These are phyloP conservation scores for Wickerhamomyces xylosicus DNA, from an alignment of 805 yeast genomes.

Conservation along the genomic window DNA sequence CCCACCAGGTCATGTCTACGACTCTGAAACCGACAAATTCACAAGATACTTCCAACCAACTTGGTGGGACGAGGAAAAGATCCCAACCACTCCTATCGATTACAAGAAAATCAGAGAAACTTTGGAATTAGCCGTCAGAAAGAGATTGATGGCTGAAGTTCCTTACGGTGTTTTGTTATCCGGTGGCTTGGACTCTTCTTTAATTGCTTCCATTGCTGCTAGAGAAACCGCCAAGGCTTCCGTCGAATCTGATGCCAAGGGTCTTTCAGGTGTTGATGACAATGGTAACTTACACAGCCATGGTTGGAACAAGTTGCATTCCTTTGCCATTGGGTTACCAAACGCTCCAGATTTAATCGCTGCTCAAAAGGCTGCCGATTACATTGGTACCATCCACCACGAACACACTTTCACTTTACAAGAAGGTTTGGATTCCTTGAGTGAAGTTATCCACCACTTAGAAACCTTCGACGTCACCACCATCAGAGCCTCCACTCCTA, in stretches of 20 bases:
- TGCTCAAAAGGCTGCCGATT: constrained; percentile 93
- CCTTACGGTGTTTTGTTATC: constrained; percentile 96
- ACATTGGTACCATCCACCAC: constrained; percentile 93
- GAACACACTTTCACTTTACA: constrained; percentile 95
- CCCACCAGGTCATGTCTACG: constrained; percentile 98
- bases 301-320: constrained; percentile 79
- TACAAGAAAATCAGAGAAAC: constrained; percentile 61
- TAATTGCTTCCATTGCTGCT: constrained; percentile 95
- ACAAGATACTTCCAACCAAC: constrained; percentile 85
- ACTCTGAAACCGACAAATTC: constrained; percentile 76
- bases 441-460: constrained; percentile 89
- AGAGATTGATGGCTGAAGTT: constrained; percentile 99
- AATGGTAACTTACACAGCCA: constrained; percentile 71
- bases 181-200: constrained; percentile 95
- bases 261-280: constrained; percentile 88
- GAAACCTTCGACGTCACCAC: constrained; percentile 99
- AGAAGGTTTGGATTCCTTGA: constrained; percentile 92
- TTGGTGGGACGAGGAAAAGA: constrained; percentile 82
- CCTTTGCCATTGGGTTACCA: constrained; percentile 94
- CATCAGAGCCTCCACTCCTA: constrained; percentile 97
- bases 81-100: constrained; percentile 74
- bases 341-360: constrained; percentile 97
- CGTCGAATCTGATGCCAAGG: constrained; percentile 33
- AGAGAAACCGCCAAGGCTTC: constrained; percentile 82
- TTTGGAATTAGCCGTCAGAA: constrained; percentile 91